Conservation (phyloP, 1,139 yeast genomes). For the Debaryomyces robertsiae region DNA sequence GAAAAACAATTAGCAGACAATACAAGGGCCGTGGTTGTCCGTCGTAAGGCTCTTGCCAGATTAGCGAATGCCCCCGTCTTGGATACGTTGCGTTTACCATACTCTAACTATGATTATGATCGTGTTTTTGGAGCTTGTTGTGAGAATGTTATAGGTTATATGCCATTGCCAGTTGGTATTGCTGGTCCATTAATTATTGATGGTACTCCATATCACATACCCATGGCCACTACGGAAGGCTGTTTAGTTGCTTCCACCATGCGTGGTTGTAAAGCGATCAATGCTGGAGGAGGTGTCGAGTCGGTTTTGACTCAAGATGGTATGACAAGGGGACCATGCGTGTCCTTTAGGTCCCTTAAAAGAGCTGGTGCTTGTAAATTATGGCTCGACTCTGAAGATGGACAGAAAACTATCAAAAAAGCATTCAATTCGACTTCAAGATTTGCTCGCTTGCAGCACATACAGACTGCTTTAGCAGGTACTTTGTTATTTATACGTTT, state of each 20-base stretch:
- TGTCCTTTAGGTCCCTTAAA: slow-evolving; percentile 73
- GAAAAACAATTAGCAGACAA: slow-evolving; percentile 89
- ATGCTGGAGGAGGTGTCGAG: slow-evolving; percentile 93
- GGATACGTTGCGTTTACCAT: slow-evolving; percentile 74
- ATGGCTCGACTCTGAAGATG: slow-evolving; percentile 96
- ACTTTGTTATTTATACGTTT: slow-evolving; percentile 84
- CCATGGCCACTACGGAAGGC: slow-evolving; percentile 99
- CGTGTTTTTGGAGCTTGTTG: slow-evolving; percentile 98
- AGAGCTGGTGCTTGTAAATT: slow-evolving; percentile 95
- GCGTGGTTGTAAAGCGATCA: slow-evolving; percentile 99
- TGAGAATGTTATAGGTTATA: slow-evolving; percentile 94
- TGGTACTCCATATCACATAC: slow-evolving; percentile 83
- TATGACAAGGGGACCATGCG: slow-evolving; percentile 99
- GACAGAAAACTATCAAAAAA: slow-evolving; percentile 75
- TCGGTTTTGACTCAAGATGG: slow-evolving; percentile 95
- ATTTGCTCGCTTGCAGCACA: slow-evolving; percentile 89
- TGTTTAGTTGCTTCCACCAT: slow-evolving; percentile 96
- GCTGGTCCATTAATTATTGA: slow-evolving; percentile 96
- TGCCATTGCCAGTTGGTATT: slow-evolving; percentile 96
- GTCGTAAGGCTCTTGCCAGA: slow-evolving; percentile 87
- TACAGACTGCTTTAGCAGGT: slow-evolving; percentile 96
- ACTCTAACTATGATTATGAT: slow-evolving; percentile 82
- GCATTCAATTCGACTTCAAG: slow-evolving; percentile 97
- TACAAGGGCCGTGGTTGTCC: slow-evolving; percentile 87
- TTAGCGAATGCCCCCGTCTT: slow-evolving; percentile 82